Conservation (phyloP, 2,329 filamentous ascomycete genomes). For the Chrysosphaeria jannelii region DNA sequence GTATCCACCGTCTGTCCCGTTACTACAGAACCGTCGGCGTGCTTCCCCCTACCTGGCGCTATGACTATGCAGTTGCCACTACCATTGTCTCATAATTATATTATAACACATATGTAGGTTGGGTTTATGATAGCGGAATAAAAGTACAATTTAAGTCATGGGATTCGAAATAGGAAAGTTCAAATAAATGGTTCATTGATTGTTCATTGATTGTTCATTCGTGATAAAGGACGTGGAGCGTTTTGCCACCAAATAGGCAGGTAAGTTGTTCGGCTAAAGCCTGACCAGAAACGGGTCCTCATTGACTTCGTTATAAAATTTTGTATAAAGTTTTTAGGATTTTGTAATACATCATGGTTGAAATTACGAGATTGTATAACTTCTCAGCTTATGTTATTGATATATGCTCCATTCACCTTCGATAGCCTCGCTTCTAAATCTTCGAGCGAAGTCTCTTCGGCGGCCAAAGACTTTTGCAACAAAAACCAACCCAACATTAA, state of each 20-base stretch:
- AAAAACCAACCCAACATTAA: slow-evolving; percentile 40
- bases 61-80: slow-evolving; percentile 90
- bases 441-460: slow-evolving; percentile 13
- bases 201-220: neutral
- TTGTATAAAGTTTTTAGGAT: no score
- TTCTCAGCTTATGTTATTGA: no score
- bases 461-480: slow-evolving; percentile 32
- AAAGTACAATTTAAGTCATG: slow-evolving; percentile 1
- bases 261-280: no score
- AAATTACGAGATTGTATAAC: no score
- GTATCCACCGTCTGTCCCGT: slow-evolving; percentile 96
- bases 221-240: neutral
- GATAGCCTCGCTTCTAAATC: neutral
- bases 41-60: slow-evolving; percentile 84
- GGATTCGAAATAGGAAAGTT: no score
- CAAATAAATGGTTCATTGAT: no score
- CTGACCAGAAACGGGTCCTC: no score
- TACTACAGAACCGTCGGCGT: slow-evolving; percentile 82
- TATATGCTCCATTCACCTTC: neutral
- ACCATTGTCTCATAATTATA: slow-evolving; percentile 57
- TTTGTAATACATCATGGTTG: no score
- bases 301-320: no score
- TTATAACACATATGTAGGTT: neutral
- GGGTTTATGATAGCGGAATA: slow-evolving; percentile 1
- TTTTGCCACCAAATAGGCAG: neutral